phyloP scores from a whole-genome alignment of 768 basidiomycete species.

The Boletus insuetus region DNA sequence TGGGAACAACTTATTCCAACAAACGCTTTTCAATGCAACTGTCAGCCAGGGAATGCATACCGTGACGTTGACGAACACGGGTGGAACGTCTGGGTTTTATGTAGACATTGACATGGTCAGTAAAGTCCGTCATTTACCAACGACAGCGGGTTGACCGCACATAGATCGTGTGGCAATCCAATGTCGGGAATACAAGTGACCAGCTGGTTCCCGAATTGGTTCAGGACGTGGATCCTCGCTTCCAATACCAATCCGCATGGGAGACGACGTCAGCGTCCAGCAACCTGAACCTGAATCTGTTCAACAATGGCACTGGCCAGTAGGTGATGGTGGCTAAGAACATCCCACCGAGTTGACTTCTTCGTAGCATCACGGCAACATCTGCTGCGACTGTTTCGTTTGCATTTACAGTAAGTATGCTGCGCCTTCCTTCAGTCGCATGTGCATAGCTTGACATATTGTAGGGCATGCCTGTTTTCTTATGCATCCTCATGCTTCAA shows the following conservation, averaged over 20 bases:
- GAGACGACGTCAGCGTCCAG: conserved; percentile 28
- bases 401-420: conserved; percentile 37
- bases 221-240: conserved; percentile 37
- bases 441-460: neutral
- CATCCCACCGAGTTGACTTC: neutral
- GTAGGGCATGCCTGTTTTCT: conserved; percentile 20
- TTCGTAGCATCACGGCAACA: conserved; percentile 33
- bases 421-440: neutral
- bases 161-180: conserved; percentile 29
- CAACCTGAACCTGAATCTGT: conserved; percentile 36
- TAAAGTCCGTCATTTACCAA: neutral
- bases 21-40: conserved; percentile 35
- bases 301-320: conserved; percentile 45
- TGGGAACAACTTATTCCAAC: conserved; percentile 35
- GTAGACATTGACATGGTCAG: conserved; percentile 48
- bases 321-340: conserved; percentile 10
- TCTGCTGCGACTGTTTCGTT: conserved; percentile 34
- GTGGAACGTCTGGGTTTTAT: conserved; percentile 29
- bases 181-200: conserved; percentile 18
- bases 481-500: neutral
- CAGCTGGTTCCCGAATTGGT: conserved; percentile 19
- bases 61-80: conserved; percentile 31
- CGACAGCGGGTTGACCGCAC: neutral
- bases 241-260: conserved; percentile 40
- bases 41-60: conserved; percentile 37